Evolutionary conservation across 306 rosid species (phyloP), one percentile per base, ranked within the genome.

Genomic region (Medicago lupulina): DNA sequence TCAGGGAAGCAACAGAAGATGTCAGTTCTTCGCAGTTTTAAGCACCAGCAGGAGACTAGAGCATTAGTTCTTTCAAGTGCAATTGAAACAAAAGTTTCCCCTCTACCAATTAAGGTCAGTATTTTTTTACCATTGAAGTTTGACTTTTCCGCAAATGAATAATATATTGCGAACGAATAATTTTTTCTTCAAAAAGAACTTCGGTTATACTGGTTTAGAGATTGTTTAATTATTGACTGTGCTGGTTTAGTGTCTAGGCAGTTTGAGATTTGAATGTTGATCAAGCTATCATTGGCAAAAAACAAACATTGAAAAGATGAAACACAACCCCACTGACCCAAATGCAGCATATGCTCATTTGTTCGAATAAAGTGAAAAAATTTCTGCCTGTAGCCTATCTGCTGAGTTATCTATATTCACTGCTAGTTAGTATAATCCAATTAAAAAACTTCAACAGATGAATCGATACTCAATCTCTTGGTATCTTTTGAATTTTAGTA

Each of bases 11-110:
- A 89, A 61, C 86, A 88, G 82, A 95, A 92, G 81, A 90, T 92
- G 97, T 87, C 97, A 50, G 86, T 88, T 78, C 96, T 95, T 78
- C 93, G 89, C 69, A 90, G 91, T 87, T 86, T 90, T 89, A 87
- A 90, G 82, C 88, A 88, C 70, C 88, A 82, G 67, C 83, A 82
- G 63, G 97, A 82, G 66, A 70, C 90, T 40, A 84, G 66, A 67
- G 95, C 92, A 14, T 69, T 89, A 21, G 83, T 91, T 50, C 84
- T 87, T 57, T 91, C 92, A 57, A 84, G 79, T 70, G 94, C 79
- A 80, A 82, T 16, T 71, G 96, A 83, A 83, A 79, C 68, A 44
- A 61, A 68, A 43, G 76, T 63, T 25, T 73, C 81, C 72, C 74
- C 78, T 39, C 75, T 53, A 55, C 79, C 90, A 61, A 53, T 82